Conservation (phyloP, 2,329 filamentous ascomycete species). For the Tolypocladium guangdongense region DNA sequence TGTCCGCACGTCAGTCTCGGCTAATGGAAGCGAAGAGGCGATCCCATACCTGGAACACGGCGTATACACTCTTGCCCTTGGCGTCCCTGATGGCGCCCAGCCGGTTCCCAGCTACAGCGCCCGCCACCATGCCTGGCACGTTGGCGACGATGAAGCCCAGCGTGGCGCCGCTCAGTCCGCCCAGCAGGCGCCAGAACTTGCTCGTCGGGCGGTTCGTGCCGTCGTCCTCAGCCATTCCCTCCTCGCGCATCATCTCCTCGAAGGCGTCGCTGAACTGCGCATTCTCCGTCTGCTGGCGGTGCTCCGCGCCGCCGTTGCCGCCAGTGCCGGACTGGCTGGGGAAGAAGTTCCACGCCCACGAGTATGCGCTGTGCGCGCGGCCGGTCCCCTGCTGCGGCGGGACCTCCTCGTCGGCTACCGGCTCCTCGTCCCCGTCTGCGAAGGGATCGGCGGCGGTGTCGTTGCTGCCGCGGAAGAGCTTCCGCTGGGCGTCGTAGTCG, state of each 20-base stretch:
- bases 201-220: constrained; percentile 48
- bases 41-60: constrained; percentile 59
- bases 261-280: constrained; percentile 84
- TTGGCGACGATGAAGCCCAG: constrained; percentile 95
- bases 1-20: constrained; percentile 20
- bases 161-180: constrained; percentile 76
- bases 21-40: background rate
- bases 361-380: constrained; percentile 43
- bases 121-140: constrained; percentile 77
- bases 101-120: constrained; percentile 83
- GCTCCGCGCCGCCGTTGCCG: background rate
- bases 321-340: constrained; percentile 23
- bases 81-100: constrained; percentile 84
- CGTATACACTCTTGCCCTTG: constrained; percentile 89
- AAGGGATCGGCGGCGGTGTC: constrained; percentile 26
- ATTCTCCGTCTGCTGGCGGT: constrained; percentile 47
- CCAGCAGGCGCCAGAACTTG: constrained; percentile 79
- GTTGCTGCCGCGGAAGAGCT: constrained; percentile 15
- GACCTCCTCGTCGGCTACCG: constrained; percentile 26
- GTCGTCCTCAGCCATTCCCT: constrained; percentile 68
- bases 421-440: constrained; percentile 30
- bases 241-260: constrained; percentile 80
- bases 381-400: constrained; percentile 27
- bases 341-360: constrained; percentile 66
- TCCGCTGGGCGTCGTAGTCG: constrained; percentile 68